phyloP scores from a whole-genome alignment of 306 rosid species.

The Glycine latifolia region DNA sequence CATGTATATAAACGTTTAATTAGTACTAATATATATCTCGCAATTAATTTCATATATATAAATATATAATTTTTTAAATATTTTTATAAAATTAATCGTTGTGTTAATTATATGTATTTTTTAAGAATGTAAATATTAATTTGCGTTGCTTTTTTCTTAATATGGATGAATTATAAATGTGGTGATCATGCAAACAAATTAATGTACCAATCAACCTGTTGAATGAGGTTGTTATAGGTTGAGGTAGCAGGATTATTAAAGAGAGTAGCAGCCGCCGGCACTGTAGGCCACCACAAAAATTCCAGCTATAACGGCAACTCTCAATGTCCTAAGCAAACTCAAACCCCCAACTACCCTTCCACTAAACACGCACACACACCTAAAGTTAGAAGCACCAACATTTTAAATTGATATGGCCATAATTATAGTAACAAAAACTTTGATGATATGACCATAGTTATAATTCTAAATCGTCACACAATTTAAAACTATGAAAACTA shows the following conservation, averaged over 20 bases:
- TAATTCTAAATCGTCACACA: not conserved
- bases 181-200: not conserved
- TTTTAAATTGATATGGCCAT: not conserved
- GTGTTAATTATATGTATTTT: too few relatives aligned
- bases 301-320: not conserved
- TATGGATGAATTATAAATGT: not conserved
- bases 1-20: not conserved
- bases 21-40: too few relatives aligned
- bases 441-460: not conserved
- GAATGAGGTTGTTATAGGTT: not conserved
- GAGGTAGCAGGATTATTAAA: not conserved
- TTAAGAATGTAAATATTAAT: too few relatives aligned
- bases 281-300: not conserved
- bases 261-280: not conserved
- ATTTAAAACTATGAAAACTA: too few relatives aligned
- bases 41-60: too few relatives aligned
- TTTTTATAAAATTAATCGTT: too few relatives aligned
- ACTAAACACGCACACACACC: not conserved
- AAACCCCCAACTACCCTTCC: not conserved
- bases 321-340: not conserved
- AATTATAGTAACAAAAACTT: not conserved
- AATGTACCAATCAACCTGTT: too few relatives aligned
- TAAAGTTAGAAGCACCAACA: not conserved
- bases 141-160: too few relatives aligned
- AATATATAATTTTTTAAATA: too few relatives aligned